Evolutionary conservation across 768 basidiomycete species (phyloP), one percentile per base, ranked within the genome.

Genomic region (Wakefieldia striispora): DNA sequence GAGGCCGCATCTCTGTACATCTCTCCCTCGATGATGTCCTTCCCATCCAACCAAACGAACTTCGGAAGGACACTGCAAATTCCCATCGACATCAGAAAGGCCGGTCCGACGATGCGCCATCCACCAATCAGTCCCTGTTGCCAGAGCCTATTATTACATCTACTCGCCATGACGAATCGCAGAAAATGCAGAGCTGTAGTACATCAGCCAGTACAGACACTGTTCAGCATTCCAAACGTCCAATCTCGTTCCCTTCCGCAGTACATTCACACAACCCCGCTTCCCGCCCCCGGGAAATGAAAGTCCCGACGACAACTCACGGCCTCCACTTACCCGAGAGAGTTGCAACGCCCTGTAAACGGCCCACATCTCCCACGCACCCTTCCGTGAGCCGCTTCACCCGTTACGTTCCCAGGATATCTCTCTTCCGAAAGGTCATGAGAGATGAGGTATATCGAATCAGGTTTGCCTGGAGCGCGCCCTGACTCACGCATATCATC

Each of bases 101-200:
- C 6, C 82, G 82, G 80, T 82, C 79, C 79, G 77, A 81, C 55
- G 78, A 79, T 59, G 73, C 78, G 5, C 71, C 76, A 17, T 57
- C 70, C 35, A 40, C 38, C 14, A 24, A 43, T 21, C 31, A 33
- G 16, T 11, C 49, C 19, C 37, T 42, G n/a, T 51, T 45, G 20
- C 51, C 20, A 47, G 43, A 51, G 10, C 34, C 40, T 21, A 62
- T 43, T 12, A 42, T 49, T 8, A 13, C 42, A 6, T 57, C 43
- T 37, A 34, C n/a, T 23, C 40, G 11, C 27, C 43, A 31, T 31
- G 48, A 51, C 17, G 17, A 26, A 31, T 31, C 39, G n/a, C 45
- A 35, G 19, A 29, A 37, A 5, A 37, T 26, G 31, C 34, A 43
- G 16, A n/a, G 21, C 10, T n/a, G 38, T 16, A 37, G 35, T 34